These are phyloP conservation scores for Calophaca sinica DNA, from an alignment of 306 rosid species.

Conservation along the genomic window DNA sequence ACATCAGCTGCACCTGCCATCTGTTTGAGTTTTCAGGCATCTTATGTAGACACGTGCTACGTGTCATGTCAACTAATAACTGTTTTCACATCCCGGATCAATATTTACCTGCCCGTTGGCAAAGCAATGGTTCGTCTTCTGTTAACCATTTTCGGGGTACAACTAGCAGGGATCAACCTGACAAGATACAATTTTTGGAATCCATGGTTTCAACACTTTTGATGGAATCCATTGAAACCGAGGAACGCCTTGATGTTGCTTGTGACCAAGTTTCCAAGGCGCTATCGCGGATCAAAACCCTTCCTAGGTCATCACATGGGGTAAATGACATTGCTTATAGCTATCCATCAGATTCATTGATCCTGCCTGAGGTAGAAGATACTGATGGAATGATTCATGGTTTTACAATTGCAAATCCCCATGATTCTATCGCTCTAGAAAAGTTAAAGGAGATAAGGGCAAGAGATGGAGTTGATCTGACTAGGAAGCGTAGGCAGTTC, in stretches of 20 bases:
- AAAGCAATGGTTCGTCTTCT: conserved; percentile 51
- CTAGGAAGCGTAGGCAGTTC: conserved; percentile 68
- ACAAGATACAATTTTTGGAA: conserved; percentile 65
- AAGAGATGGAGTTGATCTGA: conserved; percentile 69
- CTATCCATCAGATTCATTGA: conserved; percentile 70
- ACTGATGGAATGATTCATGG: conserved; percentile 64
- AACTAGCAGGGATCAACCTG: conserved; percentile 61
- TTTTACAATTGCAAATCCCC: conserved; percentile 61
- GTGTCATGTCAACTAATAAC: conserved; percentile 82
- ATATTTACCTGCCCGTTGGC: conserved; percentile 79
- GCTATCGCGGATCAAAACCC: conserved; percentile 67
- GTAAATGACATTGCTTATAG: conserved; percentile 57
- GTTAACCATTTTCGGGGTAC: conserved; percentile 52
- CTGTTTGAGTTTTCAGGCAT: conserved; percentile 79
- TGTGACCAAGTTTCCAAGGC: conserved; percentile 74
- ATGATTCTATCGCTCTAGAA: conserved; percentile 64
- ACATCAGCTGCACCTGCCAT: conserved; percentile 82
- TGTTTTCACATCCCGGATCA: conserved; percentile 83
- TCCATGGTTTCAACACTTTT: conserved; percentile 70
- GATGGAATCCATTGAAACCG: conserved; percentile 76
- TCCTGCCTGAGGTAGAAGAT: conserved; percentile 74
- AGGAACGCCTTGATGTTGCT: conserved; percentile 74
- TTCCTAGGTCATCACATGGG: conserved; percentile 64
- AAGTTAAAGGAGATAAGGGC: conserved; percentile 79
- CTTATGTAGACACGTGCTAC: conserved; percentile 76